Evolutionary conservation across 768 basidiomycete species (phyloP).

Genomic region (Amanita pseudoporphyria): DNA sequence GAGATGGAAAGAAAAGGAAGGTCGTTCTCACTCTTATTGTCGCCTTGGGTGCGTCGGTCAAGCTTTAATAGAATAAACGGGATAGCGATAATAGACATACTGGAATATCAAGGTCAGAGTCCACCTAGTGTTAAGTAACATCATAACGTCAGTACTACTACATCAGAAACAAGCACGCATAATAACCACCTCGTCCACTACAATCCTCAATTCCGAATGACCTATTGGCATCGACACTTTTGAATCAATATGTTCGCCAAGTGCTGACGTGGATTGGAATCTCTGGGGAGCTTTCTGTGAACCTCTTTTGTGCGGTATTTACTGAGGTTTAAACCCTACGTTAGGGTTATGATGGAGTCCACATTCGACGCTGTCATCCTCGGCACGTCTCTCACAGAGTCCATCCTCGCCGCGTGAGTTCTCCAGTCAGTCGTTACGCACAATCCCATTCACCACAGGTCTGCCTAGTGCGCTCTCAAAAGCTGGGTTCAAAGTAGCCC

Average conservation of each 20-base stretch:
- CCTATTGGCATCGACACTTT: not conserved
- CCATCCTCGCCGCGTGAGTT: conserved; percentile 81
- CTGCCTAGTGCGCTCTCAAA: conserved; percentile 72
- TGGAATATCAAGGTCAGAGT: not conserved
- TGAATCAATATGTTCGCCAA: not conserved
- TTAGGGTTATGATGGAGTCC: conserved; percentile 25
- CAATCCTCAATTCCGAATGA: not conserved
- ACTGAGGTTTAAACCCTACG: not conserved
- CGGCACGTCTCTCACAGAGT: conserved; percentile 78
- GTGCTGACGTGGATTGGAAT: not conserved
- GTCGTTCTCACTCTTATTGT: not conserved
- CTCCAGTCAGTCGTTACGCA: not conserved
- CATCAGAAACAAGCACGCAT: not conserved
- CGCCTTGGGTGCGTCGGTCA: no score
- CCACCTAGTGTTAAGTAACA: no score
- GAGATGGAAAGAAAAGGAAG: not conserved
- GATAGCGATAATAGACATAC: not conserved
- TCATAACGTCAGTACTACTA: no score
- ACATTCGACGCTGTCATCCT: conserved; percentile 60
- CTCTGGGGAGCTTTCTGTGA: no score
- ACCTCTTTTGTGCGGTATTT: not conserved
- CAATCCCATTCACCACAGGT: not conserved
- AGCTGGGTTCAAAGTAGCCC: conserved; percentile 79
- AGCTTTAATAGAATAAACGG: no score
- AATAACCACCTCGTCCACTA: not conserved